These are phyloP conservation scores for Penicillium atrosanguineum DNA, from an alignment of 495 filamentous ascomycete species.

Conservation along the genomic window DNA sequence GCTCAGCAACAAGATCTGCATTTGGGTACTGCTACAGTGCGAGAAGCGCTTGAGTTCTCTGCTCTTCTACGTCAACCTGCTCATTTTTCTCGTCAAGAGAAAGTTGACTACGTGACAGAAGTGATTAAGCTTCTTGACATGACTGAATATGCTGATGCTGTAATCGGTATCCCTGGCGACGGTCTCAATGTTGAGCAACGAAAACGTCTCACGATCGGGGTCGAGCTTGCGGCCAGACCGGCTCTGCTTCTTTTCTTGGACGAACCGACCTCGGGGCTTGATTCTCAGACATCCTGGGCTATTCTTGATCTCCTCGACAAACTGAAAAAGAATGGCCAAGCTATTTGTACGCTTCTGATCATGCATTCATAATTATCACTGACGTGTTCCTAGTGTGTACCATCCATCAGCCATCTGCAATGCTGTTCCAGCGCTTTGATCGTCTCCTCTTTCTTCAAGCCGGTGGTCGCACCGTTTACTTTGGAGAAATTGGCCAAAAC, in stretches of 20 bases:
- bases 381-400: constrained; percentile 60
- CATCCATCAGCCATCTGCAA: constrained; percentile 89
- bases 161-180: constrained; percentile 39
- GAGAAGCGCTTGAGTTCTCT: constrained; percentile 78
- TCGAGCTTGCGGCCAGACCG: constrained; percentile 85
- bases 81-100: constrained; percentile 35
- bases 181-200: constrained; percentile 88
- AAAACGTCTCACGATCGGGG: constrained; percentile 83
- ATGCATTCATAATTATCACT: too few relatives aligned
- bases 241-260: constrained; percentile 83
- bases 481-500: constrained; percentile 77
- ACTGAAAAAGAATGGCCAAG: constrained; percentile 79
- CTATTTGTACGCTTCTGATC: constrained; percentile 22
- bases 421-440: constrained; percentile 90
- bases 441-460: constrained; percentile 76
- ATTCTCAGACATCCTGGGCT: constrained; percentile 83
- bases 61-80: constrained; percentile 79
- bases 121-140: constrained; percentile 49
- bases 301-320: constrained; percentile 78
- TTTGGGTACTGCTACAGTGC: constrained; percentile 76
- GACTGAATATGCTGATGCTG: constrained; percentile 40
- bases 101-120: constrained; percentile 47
- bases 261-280: constrained; percentile 84
- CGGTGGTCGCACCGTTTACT: constrained; percentile 82
- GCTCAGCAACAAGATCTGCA: constrained; percentile 93